These are phyloP conservation scores for Iodosphaeria phyllophila DNA, from an alignment of 2,329 filamentous ascomycete genomes.

Conservation along the genomic window DNA sequence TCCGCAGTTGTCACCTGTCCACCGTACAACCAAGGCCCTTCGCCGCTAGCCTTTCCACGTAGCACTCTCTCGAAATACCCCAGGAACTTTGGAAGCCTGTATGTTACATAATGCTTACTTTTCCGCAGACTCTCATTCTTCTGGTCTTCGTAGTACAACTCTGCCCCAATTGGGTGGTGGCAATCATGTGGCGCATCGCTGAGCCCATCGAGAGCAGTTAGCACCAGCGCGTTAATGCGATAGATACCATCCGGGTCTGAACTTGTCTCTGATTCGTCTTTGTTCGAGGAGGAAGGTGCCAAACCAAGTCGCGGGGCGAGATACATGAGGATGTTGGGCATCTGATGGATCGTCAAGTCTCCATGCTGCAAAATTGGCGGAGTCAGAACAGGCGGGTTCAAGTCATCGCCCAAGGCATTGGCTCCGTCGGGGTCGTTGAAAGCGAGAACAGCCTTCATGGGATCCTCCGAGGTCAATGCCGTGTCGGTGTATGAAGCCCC, in stretches of 20 bases:
- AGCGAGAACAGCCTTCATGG: constrained; percentile 27
- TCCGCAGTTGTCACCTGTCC: constrained; percentile 52
- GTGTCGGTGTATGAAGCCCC: constrained; percentile 45
- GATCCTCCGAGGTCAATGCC: constrained; percentile 26
- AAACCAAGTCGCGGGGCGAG: constrained; percentile 42
- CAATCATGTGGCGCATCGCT: constrained; percentile 56
- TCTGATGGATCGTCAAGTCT: constrained; percentile 45
- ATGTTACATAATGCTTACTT: constrained; percentile 36
- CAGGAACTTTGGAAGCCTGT: constrained; percentile 53
- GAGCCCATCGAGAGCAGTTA: constrained; percentile 54
- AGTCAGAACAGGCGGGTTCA: constrained; percentile 47
- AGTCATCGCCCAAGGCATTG: constrained; percentile 25
- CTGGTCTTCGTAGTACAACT: constrained; percentile 56
- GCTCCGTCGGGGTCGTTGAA: constrained; percentile 26
- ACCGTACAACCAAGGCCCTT: constrained; percentile 48
- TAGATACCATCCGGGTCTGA: constrained; percentile 23
- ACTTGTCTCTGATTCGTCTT: constrained; percentile 4
- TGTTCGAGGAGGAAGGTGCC: constrained; percentile 20
- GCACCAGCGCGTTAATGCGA: constrained; percentile 39
- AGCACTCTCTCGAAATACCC: constrained; percentile 52
- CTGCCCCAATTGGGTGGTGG: constrained; percentile 48
- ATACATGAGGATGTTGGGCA: constrained; percentile 55
- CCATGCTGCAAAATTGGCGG: constrained; percentile 48
- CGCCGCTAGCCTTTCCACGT: constrained; percentile 32
- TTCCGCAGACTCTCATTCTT: constrained; percentile 43